Evolutionary conservation across 192 early-diverging fungal species (phyloP).

Genomic region (Funneliformis geosporum): DNA sequence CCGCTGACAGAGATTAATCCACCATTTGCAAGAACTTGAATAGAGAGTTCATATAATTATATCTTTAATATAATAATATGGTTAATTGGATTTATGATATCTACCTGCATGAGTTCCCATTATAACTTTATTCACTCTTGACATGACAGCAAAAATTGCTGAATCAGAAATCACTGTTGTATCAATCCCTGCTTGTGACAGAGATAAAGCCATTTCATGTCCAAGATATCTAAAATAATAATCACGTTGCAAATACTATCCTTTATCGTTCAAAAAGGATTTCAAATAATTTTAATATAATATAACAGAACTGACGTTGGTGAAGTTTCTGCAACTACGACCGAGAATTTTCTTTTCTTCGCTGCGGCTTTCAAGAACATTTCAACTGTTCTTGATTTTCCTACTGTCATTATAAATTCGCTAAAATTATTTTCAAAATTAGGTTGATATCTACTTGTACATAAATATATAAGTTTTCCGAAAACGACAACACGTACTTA

Average conservation of each 20-base stretch:
- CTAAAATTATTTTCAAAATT: constrained; percentile 44
- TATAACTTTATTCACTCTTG: constrained; percentile 96
- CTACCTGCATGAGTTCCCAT: constrained; percentile 84
- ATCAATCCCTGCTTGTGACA: constrained; percentile 81
- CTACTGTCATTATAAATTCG: constrained; percentile 95
- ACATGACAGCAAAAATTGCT: constrained; percentile 96
- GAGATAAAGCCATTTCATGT: constrained; percentile 76
- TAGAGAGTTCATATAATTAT: too few relatives aligned
- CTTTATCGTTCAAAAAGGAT: not conserved
- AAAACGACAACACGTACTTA: constrained; percentile 59
- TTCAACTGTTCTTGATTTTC: constrained; percentile 83
- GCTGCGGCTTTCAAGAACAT: constrained; percentile 85
- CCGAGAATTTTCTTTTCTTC: constrained; percentile 83
- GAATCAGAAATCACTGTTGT: constrained; percentile 90
- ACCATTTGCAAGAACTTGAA: constrained; percentile 88
- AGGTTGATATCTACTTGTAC: constrained; percentile 3
- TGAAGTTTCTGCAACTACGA: constrained; percentile 92
- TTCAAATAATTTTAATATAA: not conserved
- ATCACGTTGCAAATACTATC: not conserved
- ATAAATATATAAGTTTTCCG: not conserved
- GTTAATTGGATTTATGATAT: not conserved
- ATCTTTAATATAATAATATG: not conserved
- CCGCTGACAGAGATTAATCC: constrained; percentile 84
- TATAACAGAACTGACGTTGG: constrained; percentile 83
- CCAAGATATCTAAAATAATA: constrained; percentile 68